phyloP scores from a whole-genome alignment of 2,329 filamentous ascomycete species.

The Plenodomus lindquistii region DNA sequence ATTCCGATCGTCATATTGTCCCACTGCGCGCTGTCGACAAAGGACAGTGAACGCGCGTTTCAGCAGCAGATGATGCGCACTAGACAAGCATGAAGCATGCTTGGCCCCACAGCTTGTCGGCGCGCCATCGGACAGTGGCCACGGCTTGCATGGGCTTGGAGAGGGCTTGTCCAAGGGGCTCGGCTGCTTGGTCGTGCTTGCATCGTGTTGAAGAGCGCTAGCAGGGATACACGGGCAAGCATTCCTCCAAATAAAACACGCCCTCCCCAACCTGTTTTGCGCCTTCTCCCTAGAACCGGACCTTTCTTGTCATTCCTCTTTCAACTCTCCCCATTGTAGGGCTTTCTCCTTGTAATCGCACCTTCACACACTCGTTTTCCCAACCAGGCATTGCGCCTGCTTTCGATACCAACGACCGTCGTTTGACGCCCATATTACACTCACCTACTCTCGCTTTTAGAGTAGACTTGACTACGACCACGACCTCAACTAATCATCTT shows the following conservation, averaged over 20 bases:
- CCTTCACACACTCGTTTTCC: slow-evolving; percentile 16
- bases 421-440: slow-evolving; percentile 1
- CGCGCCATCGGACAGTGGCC: slow-evolving; percentile 2
- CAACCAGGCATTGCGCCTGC: slow-evolving; percentile 1
- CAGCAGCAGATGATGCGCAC: slow-evolving; percentile 4
- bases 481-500: neutral
- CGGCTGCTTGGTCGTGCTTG: slow-evolving; percentile 2
- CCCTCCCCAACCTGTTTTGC: neutral
- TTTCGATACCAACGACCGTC: neutral
- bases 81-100: slow-evolving; percentile 16
- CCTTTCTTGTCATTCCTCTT: neutral
- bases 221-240: neutral
- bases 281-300: slow-evolving; percentile 4
- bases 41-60: slow-evolving; percentile 15
- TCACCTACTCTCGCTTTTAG: too few relatives aligned
- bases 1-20: slow-evolving; percentile 12
- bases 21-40: neutral
- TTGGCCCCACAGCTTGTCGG: slow-evolving; percentile 6
- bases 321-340: neutral
- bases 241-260: neutral
- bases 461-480: neutral
- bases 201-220: neutral
- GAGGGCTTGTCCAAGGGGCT: slow-evolving; percentile 13
- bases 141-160: slow-evolving; percentile 4
- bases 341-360: too few relatives aligned